A percentile compares a stretch with the other conserved stretches of the same genome.
These are phyloP conservation scores for Hansenula anomala DNA, from an alignment of 1,139 yeast genomes.

Conservation along the genomic window DNA sequence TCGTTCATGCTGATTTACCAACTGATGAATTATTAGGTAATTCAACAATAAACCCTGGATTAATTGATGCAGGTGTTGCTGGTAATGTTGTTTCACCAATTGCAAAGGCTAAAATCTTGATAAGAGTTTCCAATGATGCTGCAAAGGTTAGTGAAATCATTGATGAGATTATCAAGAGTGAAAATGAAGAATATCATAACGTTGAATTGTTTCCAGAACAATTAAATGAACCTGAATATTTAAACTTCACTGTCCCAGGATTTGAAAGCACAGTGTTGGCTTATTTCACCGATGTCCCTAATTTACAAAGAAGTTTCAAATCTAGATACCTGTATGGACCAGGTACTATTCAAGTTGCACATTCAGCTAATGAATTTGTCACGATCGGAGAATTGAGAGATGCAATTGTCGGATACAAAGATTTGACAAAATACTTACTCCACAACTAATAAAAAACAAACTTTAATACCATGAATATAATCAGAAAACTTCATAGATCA, in stretches of 20 bases:
- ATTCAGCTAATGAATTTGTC: constrained; percentile 56
- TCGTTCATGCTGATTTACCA: constrained; percentile 38
- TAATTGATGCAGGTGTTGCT: constrained; percentile 55
- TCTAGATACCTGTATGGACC: constrained; percentile 60
- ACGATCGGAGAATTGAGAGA: constrained; percentile 43
- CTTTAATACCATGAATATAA: no score
- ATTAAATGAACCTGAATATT: constrained; percentile 26
- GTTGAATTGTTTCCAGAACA: constrained; percentile 22
- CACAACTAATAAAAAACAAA: not conserved
- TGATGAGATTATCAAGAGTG: constrained; percentile 29
- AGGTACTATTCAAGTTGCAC: constrained; percentile 64
- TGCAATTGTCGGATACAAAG: constrained; percentile 55
- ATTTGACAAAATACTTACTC: constrained; percentile 31
- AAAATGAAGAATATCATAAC: constrained; percentile 23
- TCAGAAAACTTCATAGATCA: no score
- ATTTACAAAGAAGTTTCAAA: constrained; percentile 34
- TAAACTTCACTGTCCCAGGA: constrained; percentile 59
- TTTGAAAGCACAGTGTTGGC: constrained; percentile 54
- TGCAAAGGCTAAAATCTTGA: constrained; percentile 45
- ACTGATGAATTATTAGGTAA: constrained; percentile 50
- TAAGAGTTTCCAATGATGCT: constrained; percentile 51
- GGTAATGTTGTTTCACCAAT: constrained; percentile 60
- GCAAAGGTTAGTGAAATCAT: constrained; percentile 34
- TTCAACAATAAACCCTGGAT: constrained; percentile 59
- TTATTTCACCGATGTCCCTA: constrained; percentile 64